Evolutionary conservation across 768 basidiomycete species (phyloP), one percentile per base, ranked within the genome.

Genomic region (Pulveroboletus sp.): DNA sequence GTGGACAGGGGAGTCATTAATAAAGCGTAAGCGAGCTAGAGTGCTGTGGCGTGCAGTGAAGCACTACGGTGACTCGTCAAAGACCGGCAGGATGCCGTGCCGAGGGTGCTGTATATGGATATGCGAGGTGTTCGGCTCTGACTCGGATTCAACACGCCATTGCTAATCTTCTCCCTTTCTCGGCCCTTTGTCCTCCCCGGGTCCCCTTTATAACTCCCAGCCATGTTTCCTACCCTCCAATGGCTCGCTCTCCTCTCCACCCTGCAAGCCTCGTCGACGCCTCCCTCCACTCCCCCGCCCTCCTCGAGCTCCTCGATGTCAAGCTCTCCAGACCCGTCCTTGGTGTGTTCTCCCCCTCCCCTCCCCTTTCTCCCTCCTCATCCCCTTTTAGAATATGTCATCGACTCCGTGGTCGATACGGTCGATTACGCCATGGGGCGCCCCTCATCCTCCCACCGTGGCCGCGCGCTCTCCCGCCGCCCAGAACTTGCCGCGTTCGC

Each of bases 401-500:
- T 86, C 13, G 85, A 89, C 65, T 74, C 68, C 20, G 82, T 88
- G 8, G 70, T 77, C 6, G 86, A 89, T 52, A 83, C 86, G 0
- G 87, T 89, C 45, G 84, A 87, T 68, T 86, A 76, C 61, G 85
- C 86, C 13, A 79, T 89, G 68, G 81, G 83, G n/a, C 77, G 82
- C 24, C 74, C 84, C 16, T 76, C 81, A 17, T 75, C 81, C 16
- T 77, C 78, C 0, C 63, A 69, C 2, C 73, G 78, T 11, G 80
- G 82, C 19, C 80, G 80, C 49, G 50, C 72, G 3, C 45, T 68
- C 32, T 60, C 74, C 17, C 74, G 79, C 44, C 74, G 73, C 44
- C 68, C 81, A 6, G 77, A 80, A 49, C 78, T 79, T 58, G 57
- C 74, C 40, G 71, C 78, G 54, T 89, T 89, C 69, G 69, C 76